Conservation (phyloP, 257 asterid genomes). For the Misopates orontium region DNA sequence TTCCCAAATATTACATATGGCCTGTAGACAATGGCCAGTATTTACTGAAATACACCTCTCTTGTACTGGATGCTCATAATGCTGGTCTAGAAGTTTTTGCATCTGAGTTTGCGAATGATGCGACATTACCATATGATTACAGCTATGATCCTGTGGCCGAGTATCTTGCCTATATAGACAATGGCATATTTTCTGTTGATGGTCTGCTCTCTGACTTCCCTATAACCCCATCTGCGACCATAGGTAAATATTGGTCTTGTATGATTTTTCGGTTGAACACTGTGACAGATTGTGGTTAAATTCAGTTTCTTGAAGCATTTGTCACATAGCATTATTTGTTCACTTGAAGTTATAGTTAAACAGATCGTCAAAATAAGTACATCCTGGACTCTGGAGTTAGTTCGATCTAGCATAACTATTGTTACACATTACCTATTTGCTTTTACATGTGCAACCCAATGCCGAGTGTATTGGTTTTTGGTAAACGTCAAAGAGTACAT, state of each 20-base stretch:
- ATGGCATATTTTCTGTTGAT: slow-evolving; percentile 74
- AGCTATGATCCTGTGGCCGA: slow-evolving; percentile 81
- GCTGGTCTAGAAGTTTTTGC: slow-evolving; percentile 78
- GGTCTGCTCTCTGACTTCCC: slow-evolving; percentile 90
- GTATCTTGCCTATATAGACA: slow-evolving; percentile 65
- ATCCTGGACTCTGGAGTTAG: background rate
- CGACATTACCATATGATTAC: slow-evolving; percentile 50
- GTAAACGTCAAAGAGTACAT: too few species aligned
- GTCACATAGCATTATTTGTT: slow-evolving; percentile 11
- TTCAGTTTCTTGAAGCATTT: slow-evolving; percentile 1
- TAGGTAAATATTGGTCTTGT: slow-evolving; percentile 49
- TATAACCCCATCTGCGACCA: slow-evolving; percentile 57
- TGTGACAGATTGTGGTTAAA: background rate
- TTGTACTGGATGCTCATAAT: slow-evolving; percentile 72
- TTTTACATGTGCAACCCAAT: background rate
- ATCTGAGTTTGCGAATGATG: slow-evolving; percentile 64
- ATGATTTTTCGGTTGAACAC: background rate
- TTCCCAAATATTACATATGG: slow-evolving; percentile 77
- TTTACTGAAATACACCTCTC: slow-evolving; percentile 45
- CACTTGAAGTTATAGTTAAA: background rate
- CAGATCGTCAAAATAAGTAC: background rate
- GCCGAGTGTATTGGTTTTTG: too few species aligned
- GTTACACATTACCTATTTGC: background rate
- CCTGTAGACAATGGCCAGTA: slow-evolving; percentile 49
- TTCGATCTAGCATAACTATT: background rate